Conservation (phyloP, 1,284 basidiomycete genomes). For the Rhodofomes roseus region DNA sequence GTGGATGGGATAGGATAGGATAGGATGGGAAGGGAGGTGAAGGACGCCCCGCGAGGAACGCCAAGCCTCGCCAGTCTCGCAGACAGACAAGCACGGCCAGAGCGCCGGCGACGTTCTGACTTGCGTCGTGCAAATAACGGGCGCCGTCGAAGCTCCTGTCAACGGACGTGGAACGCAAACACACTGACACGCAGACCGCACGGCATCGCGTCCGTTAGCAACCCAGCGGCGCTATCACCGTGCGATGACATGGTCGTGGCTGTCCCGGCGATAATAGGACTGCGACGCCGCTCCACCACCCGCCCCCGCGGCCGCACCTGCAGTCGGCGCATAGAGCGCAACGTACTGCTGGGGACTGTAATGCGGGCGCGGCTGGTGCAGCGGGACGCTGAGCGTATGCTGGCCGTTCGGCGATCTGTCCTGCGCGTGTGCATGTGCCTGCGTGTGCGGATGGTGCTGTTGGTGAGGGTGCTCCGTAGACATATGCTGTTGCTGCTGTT, state of each 20-base stretch:
- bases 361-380: constrained; percentile 11
- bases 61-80: no score
- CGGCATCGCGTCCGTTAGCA: background rate
- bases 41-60: no score
- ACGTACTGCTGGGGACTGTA: constrained; percentile 8
- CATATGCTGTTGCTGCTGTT: background rate
- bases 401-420: background rate
- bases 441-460: background rate
- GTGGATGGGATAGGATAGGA: no score
- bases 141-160: background rate
- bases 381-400: background rate
- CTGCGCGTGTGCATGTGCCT: background rate
- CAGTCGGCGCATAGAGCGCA: background rate
- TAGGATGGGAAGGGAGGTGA: no score
- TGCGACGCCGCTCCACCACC: background rate
- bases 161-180: background rate
- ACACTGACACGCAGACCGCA: no score
- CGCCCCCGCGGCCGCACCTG: background rate
- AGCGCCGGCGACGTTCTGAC: background rate
- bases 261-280: background rate
- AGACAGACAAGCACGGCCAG: background rate
- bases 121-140: background rate
- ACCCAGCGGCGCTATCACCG: no score
- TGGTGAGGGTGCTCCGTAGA: background rate
- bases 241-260: background rate